Percentiles rank a stretch among this genome's conserved stretches.
Evolutionary conservation across 1,139 yeast genomes (phyloP).

Genomic region (Meyerozyma guilliermondii): DNA sequence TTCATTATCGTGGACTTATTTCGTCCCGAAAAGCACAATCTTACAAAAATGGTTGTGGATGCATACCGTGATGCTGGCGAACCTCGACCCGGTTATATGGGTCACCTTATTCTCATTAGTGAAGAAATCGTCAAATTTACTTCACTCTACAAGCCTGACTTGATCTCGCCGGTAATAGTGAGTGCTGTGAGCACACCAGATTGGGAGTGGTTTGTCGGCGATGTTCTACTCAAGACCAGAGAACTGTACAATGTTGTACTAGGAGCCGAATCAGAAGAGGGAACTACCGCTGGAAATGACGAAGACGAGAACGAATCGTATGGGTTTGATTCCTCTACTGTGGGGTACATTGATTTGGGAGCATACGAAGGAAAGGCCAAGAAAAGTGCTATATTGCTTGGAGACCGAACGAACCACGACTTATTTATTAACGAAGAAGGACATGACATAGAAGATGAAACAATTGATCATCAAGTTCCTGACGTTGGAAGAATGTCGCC

Average conservation of each 20-base stretch:
- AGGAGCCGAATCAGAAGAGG: constrained; percentile 33
- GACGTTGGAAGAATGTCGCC: constrained; percentile 4
- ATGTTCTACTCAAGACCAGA: constrained; percentile 38
- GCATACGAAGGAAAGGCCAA: constrained; percentile 10
- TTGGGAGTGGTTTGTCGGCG: constrained; percentile 46
- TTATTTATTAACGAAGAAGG: constrained; percentile 31
- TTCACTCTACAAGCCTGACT: constrained; percentile 44
- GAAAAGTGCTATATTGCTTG: constrained; percentile 26
- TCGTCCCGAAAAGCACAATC: constrained; percentile 16
- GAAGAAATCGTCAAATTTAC: constrained; percentile 48
- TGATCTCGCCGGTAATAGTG: constrained; percentile 41
- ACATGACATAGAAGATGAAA: constrained; percentile 22
- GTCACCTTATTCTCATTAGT: constrained; percentile 42
- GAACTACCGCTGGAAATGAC: constrained; percentile 32
- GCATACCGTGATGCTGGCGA: constrained; percentile 21
- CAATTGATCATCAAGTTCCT: constrained; percentile 6
- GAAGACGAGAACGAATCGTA: constrained; percentile 20
- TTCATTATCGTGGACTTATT: constrained; percentile 43
- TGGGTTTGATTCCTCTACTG: constrained; percentile 25
- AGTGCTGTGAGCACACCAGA: constrained; percentile 30
- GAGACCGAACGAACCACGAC: constrained; percentile 33
- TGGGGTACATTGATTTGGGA: constrained; percentile 51
- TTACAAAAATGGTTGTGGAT: constrained; percentile 30
- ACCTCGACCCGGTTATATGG: constrained; percentile 45
- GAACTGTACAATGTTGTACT: constrained; percentile 44